Evolutionary conservation across 2,329 filamentous ascomycete genomes (phyloP).

Genomic region (Botrytis hyacinthi): DNA sequence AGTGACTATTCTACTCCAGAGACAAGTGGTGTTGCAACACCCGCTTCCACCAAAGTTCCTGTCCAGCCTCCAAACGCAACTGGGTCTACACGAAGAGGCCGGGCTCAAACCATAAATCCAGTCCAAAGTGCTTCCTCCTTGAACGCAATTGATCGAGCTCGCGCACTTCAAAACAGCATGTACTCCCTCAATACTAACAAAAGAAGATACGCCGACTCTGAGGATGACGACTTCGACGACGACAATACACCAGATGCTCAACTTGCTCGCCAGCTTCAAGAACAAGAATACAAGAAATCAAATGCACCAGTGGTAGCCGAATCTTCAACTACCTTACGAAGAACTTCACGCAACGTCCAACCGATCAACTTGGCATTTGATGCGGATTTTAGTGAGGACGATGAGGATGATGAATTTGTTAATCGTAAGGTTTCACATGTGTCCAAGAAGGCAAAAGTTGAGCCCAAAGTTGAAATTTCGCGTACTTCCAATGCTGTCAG

Average conservation of each 20-base stretch:
- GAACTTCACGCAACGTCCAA: conserved; percentile 27
- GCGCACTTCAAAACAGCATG: conserved; percentile 49
- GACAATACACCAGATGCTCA: conserved; percentile 49
- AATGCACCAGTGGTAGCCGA: conserved; percentile 36
- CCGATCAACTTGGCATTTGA: conserved; percentile 24
- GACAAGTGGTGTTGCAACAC: conserved; percentile 58
- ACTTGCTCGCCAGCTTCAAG: conserved; percentile 56
- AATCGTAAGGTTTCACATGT: conserved; percentile 13
- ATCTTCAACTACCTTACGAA: conserved; percentile 30
- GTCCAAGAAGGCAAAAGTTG: conserved; percentile 31
- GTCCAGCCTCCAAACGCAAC: conserved; percentile 21
- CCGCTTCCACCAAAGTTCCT: conserved; percentile 37
- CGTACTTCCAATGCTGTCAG: conserved; percentile 32
- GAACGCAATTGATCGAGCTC: conserved; percentile 47
- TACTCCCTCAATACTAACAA: conserved; percentile 47
- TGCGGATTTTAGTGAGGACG: conserved; percentile 20
- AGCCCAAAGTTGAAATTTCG: conserved; percentile 34
- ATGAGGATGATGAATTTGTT: conserved; percentile 20
- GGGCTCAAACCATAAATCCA: conserved; percentile 22
- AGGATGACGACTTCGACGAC: conserved; percentile 40
- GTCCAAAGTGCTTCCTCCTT: conserved; percentile 30
- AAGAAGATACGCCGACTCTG: conserved; percentile 47
- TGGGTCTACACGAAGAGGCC: conserved; percentile 32
- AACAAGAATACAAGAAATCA: conserved; percentile 47
- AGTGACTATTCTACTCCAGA: conserved; percentile 59